A percentile compares a stretch with the other conserved stretches of the same genome.
These are phyloP conservation scores for Fusarium chuoi DNA, from an alignment of 2,329 filamentous ascomycete species.

Conservation along the genomic window DNA sequence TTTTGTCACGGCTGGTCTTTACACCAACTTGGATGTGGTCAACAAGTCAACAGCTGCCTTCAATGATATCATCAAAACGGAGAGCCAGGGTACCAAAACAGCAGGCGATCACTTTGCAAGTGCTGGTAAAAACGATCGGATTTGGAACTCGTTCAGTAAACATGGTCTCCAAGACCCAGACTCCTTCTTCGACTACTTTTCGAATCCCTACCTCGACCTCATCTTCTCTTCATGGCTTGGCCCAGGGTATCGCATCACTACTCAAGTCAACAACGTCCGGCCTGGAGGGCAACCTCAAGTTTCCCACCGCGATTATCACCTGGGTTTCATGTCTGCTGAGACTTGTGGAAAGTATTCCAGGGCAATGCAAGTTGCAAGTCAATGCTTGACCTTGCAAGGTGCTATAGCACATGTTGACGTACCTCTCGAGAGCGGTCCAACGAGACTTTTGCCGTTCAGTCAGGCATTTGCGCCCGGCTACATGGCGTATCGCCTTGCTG, in stretches of 20 bases:
- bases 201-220: slow-evolving; percentile 66
- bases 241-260: slow-evolving; percentile 67
- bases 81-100: slow-evolving; percentile 48
- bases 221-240: slow-evolving; percentile 68
- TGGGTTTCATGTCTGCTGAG: slow-evolving; percentile 68
- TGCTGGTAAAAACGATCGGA: slow-evolving; percentile 65
- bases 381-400: slow-evolving; percentile 70
- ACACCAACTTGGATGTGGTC: slow-evolving; percentile 55
- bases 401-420: slow-evolving; percentile 71
- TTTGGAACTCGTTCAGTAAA: slow-evolving; percentile 75
- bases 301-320: slow-evolving; percentile 70
- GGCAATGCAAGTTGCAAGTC: slow-evolving; percentile 63
- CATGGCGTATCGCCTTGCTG: slow-evolving; percentile 63
- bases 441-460: slow-evolving; percentile 69
- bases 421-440: slow-evolving; percentile 67
- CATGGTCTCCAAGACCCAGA: slow-evolving; percentile 62
- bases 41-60: slow-evolving; percentile 60
- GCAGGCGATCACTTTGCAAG: slow-evolving; percentile 71
- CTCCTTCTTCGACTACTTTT: slow-evolving; percentile 67
- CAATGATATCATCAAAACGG: slow-evolving; percentile 58
- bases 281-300: slow-evolving; percentile 68
- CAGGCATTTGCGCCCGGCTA: slow-evolving; percentile 67
- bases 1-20: slow-evolving; percentile 66
- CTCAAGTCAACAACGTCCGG: slow-evolving; percentile 71
- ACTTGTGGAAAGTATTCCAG: slow-evolving; percentile 60